Evolutionary conservation across 129 eudicot genomes (phyloP).

Genomic region (Flaveria trinervia): DNA sequence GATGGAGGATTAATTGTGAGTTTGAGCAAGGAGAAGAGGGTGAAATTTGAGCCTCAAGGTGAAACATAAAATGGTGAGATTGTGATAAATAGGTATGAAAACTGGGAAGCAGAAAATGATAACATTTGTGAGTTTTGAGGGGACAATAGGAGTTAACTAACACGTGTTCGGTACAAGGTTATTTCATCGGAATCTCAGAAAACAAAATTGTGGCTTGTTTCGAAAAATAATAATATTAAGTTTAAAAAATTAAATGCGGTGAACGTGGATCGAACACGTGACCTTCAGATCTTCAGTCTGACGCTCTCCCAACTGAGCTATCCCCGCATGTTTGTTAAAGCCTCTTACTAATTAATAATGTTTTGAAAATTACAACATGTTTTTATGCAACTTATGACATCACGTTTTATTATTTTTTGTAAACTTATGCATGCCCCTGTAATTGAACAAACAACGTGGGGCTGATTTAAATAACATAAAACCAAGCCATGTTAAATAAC

Average conservation of each 20-base stretch:
- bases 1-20: slow-evolving; percentile 22
- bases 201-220: background rate
- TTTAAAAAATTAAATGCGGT: slow-evolving; percentile 43
- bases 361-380: too few relatives aligned
- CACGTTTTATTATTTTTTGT: too few relatives aligned
- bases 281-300: slow-evolving; percentile 95
- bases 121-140: background rate
- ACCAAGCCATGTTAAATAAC: too few relatives aligned
- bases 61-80: background rate
- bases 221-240: too few relatives aligned
- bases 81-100: slow-evolving; percentile 11
- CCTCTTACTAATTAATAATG: too few relatives aligned
- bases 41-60: slow-evolving; percentile 21
- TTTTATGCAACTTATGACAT: too few relatives aligned
- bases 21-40: slow-evolving; percentile 25
- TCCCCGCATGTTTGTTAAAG: slow-evolving; percentile 49
- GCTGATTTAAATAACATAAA: too few relatives aligned
- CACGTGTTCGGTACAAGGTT: slow-evolving; percentile 46
- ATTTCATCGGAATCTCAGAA: background rate
- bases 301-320: slow-evolving; percentile 99
- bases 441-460: too few relatives aligned
- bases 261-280: slow-evolving; percentile 97
- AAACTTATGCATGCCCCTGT: too few relatives aligned
- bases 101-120: background rate
- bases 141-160: slow-evolving; percentile 39